These are phyloP conservation scores for Zhuliangozyma parablackwelliae DNA, from an alignment of 1,139 yeast genomes.

Conservation along the genomic window DNA sequence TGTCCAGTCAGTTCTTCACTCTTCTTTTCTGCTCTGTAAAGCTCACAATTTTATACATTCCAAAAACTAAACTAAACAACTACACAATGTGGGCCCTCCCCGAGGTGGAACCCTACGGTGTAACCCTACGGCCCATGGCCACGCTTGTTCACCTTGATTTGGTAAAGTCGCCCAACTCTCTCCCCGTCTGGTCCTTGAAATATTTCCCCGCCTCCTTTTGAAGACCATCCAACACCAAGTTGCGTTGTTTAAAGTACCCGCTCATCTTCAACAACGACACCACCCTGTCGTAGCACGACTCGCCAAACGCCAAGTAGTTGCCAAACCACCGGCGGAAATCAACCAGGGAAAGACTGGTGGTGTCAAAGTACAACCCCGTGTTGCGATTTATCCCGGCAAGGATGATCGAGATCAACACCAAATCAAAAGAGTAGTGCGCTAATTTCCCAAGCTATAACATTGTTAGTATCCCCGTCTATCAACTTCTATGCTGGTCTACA, in stretches of 20 bases:
- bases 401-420: slow-evolving; percentile 56
- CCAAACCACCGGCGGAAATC: slow-evolving; percentile 53
- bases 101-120: no score
- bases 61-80: no score
- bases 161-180: slow-evolving; percentile 21
- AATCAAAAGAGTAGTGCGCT: slow-evolving; percentile 54
- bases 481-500: neutral
- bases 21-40: no score
- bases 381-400: slow-evolving; percentile 63
- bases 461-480: slow-evolving; percentile 1
- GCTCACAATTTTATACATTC: no score
- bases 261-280: slow-evolving; percentile 34
- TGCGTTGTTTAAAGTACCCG: slow-evolving; percentile 44
- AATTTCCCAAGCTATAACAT: slow-evolving; percentile 43
- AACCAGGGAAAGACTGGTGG: slow-evolving; percentile 42
- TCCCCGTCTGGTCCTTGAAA: slow-evolving; percentile 33
- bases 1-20: no score
- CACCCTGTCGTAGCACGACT: slow-evolving; percentile 43
- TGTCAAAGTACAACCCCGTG: slow-evolving; percentile 54
- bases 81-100: no score
- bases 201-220: slow-evolving; percentile 27
- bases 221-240: slow-evolving; percentile 35
- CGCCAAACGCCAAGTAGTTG: slow-evolving; percentile 52
- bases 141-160: no score
- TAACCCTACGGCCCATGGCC: no score